phyloP scores from a whole-genome alignment of 345 rosid genomes.

The Mangifera indica region DNA sequence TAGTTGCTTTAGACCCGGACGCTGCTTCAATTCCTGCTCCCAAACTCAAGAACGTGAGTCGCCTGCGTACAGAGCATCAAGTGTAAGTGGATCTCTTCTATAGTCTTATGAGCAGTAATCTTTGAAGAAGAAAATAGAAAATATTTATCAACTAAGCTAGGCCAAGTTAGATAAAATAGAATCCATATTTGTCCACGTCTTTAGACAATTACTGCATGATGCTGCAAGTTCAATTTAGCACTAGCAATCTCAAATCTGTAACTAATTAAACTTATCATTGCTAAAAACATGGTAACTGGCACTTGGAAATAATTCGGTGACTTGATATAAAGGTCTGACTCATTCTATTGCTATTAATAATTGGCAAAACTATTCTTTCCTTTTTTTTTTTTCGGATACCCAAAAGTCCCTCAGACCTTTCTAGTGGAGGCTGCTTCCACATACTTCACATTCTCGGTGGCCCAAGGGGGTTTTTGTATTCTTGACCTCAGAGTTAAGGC shows the following conservation, averaged over 20 bases:
- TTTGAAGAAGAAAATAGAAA: neutral
- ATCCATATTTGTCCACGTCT: neutral
- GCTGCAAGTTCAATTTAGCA: conserved; percentile 9
- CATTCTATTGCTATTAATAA: neutral
- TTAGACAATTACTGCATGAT: conserved; percentile 7
- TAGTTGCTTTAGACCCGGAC: conserved; percentile 71
- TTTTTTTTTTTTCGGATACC: no score
- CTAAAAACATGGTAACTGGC: neutral
- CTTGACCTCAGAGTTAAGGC: no score
- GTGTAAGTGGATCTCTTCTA: conserved; percentile 65
- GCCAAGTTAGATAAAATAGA: neutral
- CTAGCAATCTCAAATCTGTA: neutral
- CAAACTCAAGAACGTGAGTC: conserved; percentile 74
- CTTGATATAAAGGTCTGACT: neutral
- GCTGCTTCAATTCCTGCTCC: conserved; percentile 67
- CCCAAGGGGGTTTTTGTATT: no score
- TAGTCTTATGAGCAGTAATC: conserved; percentile 8
- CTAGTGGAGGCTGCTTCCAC: no score
- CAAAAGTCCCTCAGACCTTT: no score
- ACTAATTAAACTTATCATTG: neutral
- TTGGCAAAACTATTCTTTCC: neutral
- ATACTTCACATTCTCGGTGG: no score
- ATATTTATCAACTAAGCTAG: neutral
- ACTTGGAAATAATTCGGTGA: neutral
- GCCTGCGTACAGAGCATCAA: conserved; percentile 89